Evolutionary conservation across 2,329 filamentous ascomycete species (phyloP).

Genomic region (Pseudocercospora musae): DNA sequence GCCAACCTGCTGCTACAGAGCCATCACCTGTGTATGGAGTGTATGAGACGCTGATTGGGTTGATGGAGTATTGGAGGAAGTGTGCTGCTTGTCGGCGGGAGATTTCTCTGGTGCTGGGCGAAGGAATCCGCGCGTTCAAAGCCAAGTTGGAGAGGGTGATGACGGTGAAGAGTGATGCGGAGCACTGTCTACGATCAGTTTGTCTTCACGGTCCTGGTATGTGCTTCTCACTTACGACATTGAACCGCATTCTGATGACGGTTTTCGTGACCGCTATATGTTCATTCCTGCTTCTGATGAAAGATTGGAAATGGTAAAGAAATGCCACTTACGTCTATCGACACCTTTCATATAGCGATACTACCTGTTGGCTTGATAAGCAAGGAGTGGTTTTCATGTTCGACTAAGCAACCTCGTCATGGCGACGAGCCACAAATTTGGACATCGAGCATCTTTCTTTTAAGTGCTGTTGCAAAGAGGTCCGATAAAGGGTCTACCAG

Average conservation of each 20-base stretch:
- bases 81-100: neutral
- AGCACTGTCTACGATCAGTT: neutral
- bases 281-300: neutral
- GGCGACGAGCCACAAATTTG: neutral
- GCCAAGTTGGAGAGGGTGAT: neutral
- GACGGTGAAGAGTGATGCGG: neutral
- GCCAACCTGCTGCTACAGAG: slow-evolving; percentile 6
- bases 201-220: neutral
- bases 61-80: neutral
- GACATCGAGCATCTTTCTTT: neutral
- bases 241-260: neutral
- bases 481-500: neutral
- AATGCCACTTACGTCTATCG: neutral
- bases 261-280: neutral
- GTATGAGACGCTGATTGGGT: neutral
- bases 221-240: neutral
- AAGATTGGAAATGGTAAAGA: neutral
- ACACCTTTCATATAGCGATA: neutral
- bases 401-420: neutral
- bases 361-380: neutral
- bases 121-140: neutral
- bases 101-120: neutral
- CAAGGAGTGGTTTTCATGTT: neutral
- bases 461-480: neutral
- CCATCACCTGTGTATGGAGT: slow-evolving; percentile 23